These are phyloP conservation scores for Tetrapisispora fleetii DNA, from an alignment of 805 yeast genomes.

Conservation along the genomic window DNA sequence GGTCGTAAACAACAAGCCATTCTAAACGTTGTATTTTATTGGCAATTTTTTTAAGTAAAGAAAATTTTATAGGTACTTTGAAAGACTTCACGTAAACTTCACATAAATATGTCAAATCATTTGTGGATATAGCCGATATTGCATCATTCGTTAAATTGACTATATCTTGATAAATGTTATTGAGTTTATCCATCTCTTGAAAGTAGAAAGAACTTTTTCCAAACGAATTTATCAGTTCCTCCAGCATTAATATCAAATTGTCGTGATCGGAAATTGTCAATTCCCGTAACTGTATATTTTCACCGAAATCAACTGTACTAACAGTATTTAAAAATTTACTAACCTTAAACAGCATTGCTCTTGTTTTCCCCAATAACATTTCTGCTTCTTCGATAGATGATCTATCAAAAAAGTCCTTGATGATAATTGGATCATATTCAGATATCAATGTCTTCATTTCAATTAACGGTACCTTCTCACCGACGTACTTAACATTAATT, in stretches of 20 bases:
- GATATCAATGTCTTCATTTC: background rate
- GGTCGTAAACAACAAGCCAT: conserved; percentile 18
- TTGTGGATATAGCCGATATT: conserved; percentile 1
- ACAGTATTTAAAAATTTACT: background rate
- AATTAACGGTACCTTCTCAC: background rate
- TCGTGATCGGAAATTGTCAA: conserved; percentile 3
- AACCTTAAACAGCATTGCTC: background rate
- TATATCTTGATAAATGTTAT: conserved; percentile 2
- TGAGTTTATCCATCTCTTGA: conserved; percentile 7
- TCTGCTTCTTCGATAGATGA: background rate
- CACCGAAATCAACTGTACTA: conserved; percentile 1
- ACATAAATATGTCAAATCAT: conserved; percentile 4
- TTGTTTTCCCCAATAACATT: background rate
- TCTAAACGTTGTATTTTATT: conserved; percentile 10
- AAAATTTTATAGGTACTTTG: conserved; percentile 8
- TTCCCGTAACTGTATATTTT: conserved; percentile 5
- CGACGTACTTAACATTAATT: background rate
- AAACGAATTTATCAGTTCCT: conserved; percentile 1
- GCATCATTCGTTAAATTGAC: conserved; percentile 5
- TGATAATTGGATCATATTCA: background rate
- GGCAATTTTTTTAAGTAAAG: background rate
- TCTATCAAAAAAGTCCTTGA: background rate
- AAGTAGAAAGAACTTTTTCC: conserved; percentile 7
- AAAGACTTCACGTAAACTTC: conserved; percentile 7
- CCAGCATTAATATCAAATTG: conserved; percentile 2